A percentile compares a stretch with the other conserved stretches of the same genome.
Evolutionary conservation across 257 asterid species (phyloP).

Genomic region (Nicotiana obtusifolia): DNA sequence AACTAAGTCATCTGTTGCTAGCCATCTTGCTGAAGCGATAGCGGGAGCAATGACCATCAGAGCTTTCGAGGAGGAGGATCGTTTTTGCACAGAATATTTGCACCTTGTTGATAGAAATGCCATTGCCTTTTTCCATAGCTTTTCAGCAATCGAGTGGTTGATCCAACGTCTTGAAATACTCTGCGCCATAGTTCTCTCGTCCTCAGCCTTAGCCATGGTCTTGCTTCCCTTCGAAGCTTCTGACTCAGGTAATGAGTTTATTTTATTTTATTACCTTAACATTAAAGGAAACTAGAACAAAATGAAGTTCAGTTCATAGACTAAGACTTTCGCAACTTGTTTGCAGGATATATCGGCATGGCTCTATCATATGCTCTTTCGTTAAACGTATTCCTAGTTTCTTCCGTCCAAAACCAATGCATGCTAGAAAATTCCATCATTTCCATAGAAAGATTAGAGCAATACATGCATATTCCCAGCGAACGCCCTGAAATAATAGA

Average conservation of each 20-base stretch:
- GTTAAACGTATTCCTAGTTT: conserved; percentile 20
- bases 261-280: too few relatives aligned
- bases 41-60: conserved; percentile 35
- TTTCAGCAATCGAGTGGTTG: conserved; percentile 39
- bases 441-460: conserved; percentile 33
- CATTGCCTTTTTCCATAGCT: conserved; percentile 25
- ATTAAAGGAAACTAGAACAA: background rate
- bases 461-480: conserved; percentile 29
- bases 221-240: conserved; percentile 22
- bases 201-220: conserved; percentile 31
- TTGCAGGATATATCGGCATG: conserved; percentile 35
- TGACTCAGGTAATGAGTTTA: conserved; percentile 20
- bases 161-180: conserved; percentile 30
- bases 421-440: conserved; percentile 28
- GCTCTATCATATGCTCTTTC: conserved; percentile 38
- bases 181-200: conserved; percentile 29
- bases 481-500: conserved; percentile 28
- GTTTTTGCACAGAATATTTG: conserved; percentile 21
- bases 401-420: conserved; percentile 21
- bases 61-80: conserved; percentile 34
- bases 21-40: conserved; percentile 32
- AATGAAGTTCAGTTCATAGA: background rate
- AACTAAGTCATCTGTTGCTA: conserved; percentile 29
- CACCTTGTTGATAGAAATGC: conserved; percentile 27
- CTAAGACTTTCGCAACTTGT: background rate